phyloP scores from a whole-genome alignment of 306 rosid genomes.

The Heteromeles arbutifolia region DNA sequence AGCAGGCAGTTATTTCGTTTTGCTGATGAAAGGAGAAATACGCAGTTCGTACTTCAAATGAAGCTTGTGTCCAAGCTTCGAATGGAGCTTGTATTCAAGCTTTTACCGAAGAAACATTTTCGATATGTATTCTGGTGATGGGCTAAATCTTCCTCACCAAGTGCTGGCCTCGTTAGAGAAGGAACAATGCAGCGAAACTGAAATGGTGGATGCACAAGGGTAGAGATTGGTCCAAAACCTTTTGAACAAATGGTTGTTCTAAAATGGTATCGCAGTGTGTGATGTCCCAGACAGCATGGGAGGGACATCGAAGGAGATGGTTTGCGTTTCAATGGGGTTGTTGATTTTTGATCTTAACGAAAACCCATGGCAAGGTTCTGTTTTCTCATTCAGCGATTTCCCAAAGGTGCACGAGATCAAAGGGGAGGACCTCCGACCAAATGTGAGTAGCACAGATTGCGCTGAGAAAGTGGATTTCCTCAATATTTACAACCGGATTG shows the following conservation, averaged over 20 bases:
- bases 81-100: background rate
- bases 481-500: background rate
- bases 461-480: too few species aligned
- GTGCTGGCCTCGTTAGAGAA: background rate
- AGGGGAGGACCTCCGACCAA: background rate
- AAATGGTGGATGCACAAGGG: background rate
- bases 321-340: background rate
- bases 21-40: too few species aligned
- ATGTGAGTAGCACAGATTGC: too few species aligned
- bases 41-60: too few species aligned
- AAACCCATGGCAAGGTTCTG: background rate
- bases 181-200: background rate
- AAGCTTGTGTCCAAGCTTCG: too few species aligned
- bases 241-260: background rate
- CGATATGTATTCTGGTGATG: background rate
- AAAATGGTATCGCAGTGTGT: background rate
- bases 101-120: background rate
- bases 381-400: background rate
- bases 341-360: background rate
- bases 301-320: background rate
- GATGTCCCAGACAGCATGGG: background rate
- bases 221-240: background rate
- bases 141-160: background rate
- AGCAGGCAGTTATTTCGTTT: background rate
- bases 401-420: background rate